phyloP scores from a whole-genome alignment of 1,284 basidiomycete genomes.

The Trametes polyzona region DNA sequence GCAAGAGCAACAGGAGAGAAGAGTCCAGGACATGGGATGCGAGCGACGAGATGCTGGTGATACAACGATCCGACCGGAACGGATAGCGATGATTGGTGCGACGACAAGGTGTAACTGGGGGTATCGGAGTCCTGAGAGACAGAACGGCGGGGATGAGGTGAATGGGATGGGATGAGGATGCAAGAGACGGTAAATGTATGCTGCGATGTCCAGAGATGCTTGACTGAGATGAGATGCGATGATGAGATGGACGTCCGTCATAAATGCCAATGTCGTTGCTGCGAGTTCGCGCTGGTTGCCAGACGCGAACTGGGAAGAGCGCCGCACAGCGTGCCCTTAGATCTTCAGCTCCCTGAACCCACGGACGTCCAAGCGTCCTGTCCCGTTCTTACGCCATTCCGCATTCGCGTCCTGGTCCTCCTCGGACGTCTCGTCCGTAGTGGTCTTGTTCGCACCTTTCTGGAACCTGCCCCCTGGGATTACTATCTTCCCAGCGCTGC shows the following conservation, averaged over 20 bases:
- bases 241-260: constrained; percentile 11
- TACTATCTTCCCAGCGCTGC: constrained; percentile 38
- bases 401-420: constrained; percentile 42
- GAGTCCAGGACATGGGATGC: constrained; percentile 5
- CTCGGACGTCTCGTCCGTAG: constrained; percentile 26
- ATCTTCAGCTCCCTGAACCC: constrained; percentile 84
- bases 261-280: not conserved
- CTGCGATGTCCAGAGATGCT: constrained; percentile 41
- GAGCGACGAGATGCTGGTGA: constrained; percentile 11
- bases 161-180: not conserved
- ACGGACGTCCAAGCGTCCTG: constrained; percentile 75
- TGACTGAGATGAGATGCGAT: constrained; percentile 17
- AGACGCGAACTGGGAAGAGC: constrained; percentile 1
- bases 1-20: constrained; percentile 1
- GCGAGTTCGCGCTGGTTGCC: not conserved
- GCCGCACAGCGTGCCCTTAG: constrained; percentile 37
- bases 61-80: constrained; percentile 9
- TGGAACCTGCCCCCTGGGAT: constrained; percentile 34
- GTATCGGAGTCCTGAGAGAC: constrained; percentile 6
- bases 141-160: not conserved
- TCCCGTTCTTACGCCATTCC: constrained; percentile 76
- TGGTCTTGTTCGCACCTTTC: constrained; percentile 31
- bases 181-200: constrained; percentile 62
- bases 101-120: constrained; percentile 6
- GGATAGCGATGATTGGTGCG: constrained; percentile 15